Conservation (phyloP, 179 eudicot species). For the Gypsophila paniculata region DNA sequence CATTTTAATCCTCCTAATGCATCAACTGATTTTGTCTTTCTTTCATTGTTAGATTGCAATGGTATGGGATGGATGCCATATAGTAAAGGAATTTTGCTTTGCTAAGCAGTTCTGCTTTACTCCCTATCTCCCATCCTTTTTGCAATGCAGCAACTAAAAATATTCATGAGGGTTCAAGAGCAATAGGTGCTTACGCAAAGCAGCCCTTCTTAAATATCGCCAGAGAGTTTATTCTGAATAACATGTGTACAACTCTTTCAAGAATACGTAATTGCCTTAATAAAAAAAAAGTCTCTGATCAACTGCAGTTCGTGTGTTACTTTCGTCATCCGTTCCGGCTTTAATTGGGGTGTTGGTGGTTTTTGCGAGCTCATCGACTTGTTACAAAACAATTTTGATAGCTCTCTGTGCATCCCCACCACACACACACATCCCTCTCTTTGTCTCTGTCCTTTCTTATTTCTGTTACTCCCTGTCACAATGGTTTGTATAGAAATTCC, state of each 20-base stretch:
- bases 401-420: too few relatives aligned
- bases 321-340: slow-evolving; percentile 2
- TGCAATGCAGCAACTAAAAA: slow-evolving; percentile 5
- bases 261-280: background rate
- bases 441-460: too few relatives aligned
- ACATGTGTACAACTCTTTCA: background rate
- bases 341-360: background rate
- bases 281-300: background rate
- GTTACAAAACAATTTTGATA: background rate
- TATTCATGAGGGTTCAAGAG: background rate
- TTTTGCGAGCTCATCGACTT: background rate
- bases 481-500: background rate
- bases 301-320: background rate
- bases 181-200: background rate
- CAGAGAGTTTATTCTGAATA: background rate
- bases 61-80: background rate
- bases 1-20: background rate
- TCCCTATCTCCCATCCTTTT: background rate
- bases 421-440: too few relatives aligned
- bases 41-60: background rate
- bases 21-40: background rate
- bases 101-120: slow-evolving; percentile 4
- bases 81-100: background rate
- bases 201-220: background rate
- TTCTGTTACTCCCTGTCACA: background rate